Evolutionary conservation across 2,329 filamentous ascomycete species (phyloP).

Genomic region (Mycocentrospora acerina): DNA sequence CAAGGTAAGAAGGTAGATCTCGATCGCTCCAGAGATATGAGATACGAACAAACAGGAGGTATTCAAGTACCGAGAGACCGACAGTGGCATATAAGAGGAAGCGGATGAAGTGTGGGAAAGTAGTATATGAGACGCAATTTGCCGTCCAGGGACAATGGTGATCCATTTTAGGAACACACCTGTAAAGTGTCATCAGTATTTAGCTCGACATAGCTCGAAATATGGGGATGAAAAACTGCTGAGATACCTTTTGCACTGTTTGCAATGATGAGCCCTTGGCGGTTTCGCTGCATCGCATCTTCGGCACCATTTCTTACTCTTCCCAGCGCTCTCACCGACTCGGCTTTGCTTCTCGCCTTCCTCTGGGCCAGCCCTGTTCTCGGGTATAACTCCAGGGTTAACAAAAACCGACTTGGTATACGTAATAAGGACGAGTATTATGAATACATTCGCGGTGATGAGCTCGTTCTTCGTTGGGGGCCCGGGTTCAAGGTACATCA

Average conservation of each 20-base stretch:
- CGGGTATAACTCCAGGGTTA: constrained; percentile 58
- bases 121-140: constrained; percentile 81
- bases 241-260: constrained; percentile 63
- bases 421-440: constrained; percentile 66
- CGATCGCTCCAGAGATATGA: constrained; percentile 64
- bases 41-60: constrained; percentile 62
- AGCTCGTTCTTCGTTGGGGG: constrained; percentile 61
- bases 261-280: constrained; percentile 78
- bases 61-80: constrained; percentile 62
- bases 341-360: constrained; percentile 1
- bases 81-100: constrained; percentile 71
- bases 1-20: constrained; percentile 69
- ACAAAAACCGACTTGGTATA: constrained; percentile 67
- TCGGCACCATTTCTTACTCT: constrained; percentile 65
- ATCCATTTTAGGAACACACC: constrained; percentile 79
- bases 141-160: constrained; percentile 84
- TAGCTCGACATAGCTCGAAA: not conserved
- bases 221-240: not conserved
- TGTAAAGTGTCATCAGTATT: constrained; percentile 19
- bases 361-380: constrained; percentile 20
- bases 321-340: constrained; percentile 7
- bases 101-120: constrained; percentile 79
- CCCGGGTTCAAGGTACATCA: constrained; percentile 59
- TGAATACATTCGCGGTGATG: constrained; percentile 65
- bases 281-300: constrained; percentile 76